Evolutionary conservation across 2,329 filamentous ascomycete species (phyloP).

Genomic region (Fusarium penzigii): DNA sequence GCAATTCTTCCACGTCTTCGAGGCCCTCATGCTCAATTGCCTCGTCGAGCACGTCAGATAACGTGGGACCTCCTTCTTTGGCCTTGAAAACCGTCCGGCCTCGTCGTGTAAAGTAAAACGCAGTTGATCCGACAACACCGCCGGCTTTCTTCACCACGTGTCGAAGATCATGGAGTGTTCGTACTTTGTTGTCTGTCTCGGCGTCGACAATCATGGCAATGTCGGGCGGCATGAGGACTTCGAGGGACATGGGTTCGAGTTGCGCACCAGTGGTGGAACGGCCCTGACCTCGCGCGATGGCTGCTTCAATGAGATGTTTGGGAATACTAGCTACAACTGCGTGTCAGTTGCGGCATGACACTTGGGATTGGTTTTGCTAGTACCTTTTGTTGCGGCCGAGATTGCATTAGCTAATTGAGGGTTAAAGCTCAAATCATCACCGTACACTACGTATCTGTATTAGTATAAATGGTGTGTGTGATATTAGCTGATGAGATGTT

Average conservation of each 20-base stretch:
- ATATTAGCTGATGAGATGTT: neutral
- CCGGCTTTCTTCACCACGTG: constrained; percentile 69
- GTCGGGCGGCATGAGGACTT: constrained; percentile 76
- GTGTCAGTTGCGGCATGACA: neutral
- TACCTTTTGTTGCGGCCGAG: constrained; percentile 75
- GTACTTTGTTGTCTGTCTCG: constrained; percentile 78
- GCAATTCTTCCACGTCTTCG: constrained; percentile 68
- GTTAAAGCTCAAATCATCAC: constrained; percentile 73
- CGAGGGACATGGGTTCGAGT: constrained; percentile 77
- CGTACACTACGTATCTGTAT: constrained; percentile 59
- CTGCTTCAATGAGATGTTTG: constrained; percentile 80
- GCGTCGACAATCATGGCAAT: constrained; percentile 81
- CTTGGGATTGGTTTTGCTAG: neutral
- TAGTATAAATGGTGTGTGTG: constrained; percentile 13
- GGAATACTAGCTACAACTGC: constrained; percentile 65
- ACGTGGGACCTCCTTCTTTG: constrained; percentile 49
- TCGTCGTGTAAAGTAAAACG: constrained; percentile 82
- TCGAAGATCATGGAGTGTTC: constrained; percentile 73
- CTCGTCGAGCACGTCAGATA: constrained; percentile 76
- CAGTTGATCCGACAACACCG: constrained; percentile 71
- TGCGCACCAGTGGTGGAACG: constrained; percentile 71
- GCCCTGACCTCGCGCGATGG: constrained; percentile 87
- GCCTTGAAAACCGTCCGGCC: constrained; percentile 71
- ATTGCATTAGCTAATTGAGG: constrained; percentile 74
- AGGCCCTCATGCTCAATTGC: constrained; percentile 80